phyloP scores from a whole-genome alignment of 192 early-diverging fungal species.

The Spizellomyces punctatus region DNA sequence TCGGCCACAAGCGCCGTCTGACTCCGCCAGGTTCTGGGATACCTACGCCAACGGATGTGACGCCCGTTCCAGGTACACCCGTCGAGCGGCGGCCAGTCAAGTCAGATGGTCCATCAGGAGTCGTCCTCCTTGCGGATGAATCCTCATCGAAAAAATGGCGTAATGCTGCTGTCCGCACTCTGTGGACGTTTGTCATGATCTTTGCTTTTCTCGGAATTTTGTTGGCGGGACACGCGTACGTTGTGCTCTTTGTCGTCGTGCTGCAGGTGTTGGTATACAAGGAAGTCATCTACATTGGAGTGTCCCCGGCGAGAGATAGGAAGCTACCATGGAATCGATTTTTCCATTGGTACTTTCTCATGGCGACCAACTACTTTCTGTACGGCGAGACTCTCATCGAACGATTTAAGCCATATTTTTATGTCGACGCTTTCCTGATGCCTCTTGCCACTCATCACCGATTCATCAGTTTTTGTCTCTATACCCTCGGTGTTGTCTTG shows the following conservation, averaged over 20 bases:
- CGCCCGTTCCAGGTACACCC: no score
- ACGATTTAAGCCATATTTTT: slow-evolving; percentile 80
- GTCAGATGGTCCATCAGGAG: background rate
- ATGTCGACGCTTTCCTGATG: slow-evolving; percentile 82
- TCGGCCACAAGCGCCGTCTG: no score
- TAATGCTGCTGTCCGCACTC: slow-evolving; percentile 76
- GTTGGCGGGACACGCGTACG: slow-evolving; percentile 73
- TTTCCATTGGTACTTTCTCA: slow-evolving; percentile 93
- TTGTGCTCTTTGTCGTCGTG: slow-evolving; percentile 81
- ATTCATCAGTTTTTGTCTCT: slow-evolving; percentile 91
- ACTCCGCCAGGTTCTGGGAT: no score
- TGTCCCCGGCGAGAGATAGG: slow-evolving; percentile 78
- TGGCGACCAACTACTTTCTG: slow-evolving; percentile 89
- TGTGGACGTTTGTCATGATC: slow-evolving; percentile 92
- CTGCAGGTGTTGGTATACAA: slow-evolving; percentile 86
- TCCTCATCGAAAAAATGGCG: slow-evolving; percentile 35
- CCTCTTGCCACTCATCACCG: slow-evolving; percentile 90
- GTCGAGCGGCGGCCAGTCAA: background rate
- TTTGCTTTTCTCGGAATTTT: slow-evolving; percentile 70
- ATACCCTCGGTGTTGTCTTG: slow-evolving; percentile 86
- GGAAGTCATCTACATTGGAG: slow-evolving; percentile 91
- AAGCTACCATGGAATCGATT: slow-evolving; percentile 87
- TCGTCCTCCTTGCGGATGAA: slow-evolving; percentile 36
- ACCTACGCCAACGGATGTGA: no score
- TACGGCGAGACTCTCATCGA: slow-evolving; percentile 93